These are phyloP conservation scores for Scheffersomyces parashehatae DNA, from an alignment of 1,139 yeast genomes.

Conservation along the genomic window DNA sequence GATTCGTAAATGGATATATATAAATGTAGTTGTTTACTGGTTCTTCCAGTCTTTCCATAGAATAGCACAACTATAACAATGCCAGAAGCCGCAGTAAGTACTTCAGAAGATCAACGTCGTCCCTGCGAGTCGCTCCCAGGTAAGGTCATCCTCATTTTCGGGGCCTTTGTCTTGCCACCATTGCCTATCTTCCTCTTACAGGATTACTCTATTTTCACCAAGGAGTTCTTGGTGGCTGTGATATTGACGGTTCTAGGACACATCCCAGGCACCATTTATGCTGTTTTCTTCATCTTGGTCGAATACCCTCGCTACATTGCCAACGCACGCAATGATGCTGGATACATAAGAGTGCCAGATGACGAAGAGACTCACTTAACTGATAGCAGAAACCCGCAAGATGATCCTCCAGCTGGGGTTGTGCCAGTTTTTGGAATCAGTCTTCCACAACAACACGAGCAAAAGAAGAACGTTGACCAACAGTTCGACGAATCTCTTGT, in stretches of 20 bases:
- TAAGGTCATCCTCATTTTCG: constrained; percentile 27
- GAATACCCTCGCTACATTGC: constrained; percentile 8
- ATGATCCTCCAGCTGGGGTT: background rate
- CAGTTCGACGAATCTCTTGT: background rate
- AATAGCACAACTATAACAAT: too few species aligned
- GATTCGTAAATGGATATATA: too few species aligned
- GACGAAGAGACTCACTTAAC: constrained; percentile 14
- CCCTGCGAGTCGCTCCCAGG: background rate
- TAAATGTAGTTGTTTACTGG: too few species aligned
- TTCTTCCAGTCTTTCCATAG: too few species aligned
- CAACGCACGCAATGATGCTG: constrained; percentile 11
- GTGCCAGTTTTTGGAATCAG: background rate
- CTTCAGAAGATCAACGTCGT: too few species aligned
- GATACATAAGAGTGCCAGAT: constrained; percentile 24
- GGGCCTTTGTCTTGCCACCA: constrained; percentile 42
- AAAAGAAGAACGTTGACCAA: background rate
- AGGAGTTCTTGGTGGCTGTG: constrained; percentile 36
- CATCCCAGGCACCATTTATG: constrained; percentile 37
- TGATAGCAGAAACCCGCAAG: background rate
- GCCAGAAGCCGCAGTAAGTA: too few species aligned
- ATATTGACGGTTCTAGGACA: constrained; percentile 41
- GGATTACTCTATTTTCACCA: constrained; percentile 29
- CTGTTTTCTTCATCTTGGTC: constrained; percentile 17
- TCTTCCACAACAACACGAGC: background rate
- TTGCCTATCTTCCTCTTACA: constrained; percentile 36